Percentiles rank a stretch among this genome's conserved stretches.
Conservation (phyloP, 2,329 filamentous ascomycete species). For the Aspergillus sp. region DNA sequence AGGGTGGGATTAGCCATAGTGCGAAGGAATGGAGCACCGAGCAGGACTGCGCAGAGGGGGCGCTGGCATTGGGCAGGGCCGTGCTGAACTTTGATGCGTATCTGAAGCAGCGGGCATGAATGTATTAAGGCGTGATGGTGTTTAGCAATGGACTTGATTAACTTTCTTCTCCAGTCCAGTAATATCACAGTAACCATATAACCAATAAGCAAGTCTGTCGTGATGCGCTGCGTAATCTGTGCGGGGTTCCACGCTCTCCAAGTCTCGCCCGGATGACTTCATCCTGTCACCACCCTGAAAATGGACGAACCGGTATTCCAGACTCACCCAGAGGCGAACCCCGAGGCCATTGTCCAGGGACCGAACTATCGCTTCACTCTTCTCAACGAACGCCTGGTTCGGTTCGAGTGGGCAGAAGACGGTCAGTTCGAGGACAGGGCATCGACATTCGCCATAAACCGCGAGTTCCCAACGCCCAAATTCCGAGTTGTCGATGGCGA, state of each 20-base stretch:
- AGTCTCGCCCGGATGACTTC: background rate
- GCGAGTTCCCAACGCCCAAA: slow-evolving; percentile 49
- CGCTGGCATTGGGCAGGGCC: background rate
- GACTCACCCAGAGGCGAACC: slow-evolving; percentile 45
- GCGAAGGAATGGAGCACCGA: background rate
- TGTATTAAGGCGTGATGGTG: no score
- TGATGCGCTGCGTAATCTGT: background rate
- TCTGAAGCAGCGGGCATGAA: background rate
- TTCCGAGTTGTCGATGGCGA: slow-evolving; percentile 51
- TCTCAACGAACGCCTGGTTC: slow-evolving; percentile 56
- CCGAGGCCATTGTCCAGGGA: slow-evolving; percentile 48
- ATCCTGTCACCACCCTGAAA: background rate
- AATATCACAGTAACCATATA: no score
- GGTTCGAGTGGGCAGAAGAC: slow-evolving; percentile 64
- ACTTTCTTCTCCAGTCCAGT: no score
- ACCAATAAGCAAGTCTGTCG: background rate
- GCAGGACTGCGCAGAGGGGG: background rate
- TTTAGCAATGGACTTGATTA: no score
- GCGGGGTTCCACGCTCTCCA: background rate
- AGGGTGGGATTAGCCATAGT: background rate
- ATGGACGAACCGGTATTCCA: slow-evolving; percentile 15
- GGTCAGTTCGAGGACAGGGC: slow-evolving; percentile 62
- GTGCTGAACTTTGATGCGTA: background rate
- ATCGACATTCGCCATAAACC: slow-evolving; percentile 61
- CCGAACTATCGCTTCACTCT: slow-evolving; percentile 61